phyloP scores from a whole-genome alignment of 192 early-diverging fungal species.

The Coemansia umbellata region DNA sequence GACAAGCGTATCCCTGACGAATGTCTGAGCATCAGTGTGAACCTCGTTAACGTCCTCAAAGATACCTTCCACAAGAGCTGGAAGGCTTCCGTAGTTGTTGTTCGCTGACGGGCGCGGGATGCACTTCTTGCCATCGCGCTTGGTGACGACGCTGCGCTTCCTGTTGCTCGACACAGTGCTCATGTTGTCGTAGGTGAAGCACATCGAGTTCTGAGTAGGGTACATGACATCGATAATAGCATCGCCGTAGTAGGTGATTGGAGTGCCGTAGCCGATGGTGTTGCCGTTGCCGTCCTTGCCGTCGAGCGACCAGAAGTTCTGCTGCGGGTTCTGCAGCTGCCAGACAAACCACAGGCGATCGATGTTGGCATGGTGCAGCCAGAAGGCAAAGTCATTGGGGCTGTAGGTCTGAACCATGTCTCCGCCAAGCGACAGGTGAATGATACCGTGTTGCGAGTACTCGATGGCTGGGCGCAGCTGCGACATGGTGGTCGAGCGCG shows the following conservation, averaged over 20 bases:
- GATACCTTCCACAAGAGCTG: conserved; percentile 32
- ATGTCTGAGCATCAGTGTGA: conserved; percentile 15
- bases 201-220: conserved; percentile 29
- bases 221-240: conserved; percentile 30
- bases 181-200: conserved; percentile 51
- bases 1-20: conserved; percentile 23
- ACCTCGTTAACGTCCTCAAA: conserved; percentile 31
- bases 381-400: conserved; percentile 54
- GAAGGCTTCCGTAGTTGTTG: background rate
- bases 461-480: conserved; percentile 46
- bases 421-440: conserved; percentile 47
- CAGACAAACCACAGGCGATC: conserved; percentile 52
- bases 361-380: conserved; percentile 53
- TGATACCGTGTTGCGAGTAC: conserved; percentile 38
- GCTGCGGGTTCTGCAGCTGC: conserved; percentile 44
- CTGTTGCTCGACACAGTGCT: conserved; percentile 4
- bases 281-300: conserved; percentile 20
- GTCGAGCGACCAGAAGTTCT: conserved; percentile 37
- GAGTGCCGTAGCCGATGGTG: conserved; percentile 7
- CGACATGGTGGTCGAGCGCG: conserved; percentile 33
- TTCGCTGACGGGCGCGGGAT: conserved; percentile 8
- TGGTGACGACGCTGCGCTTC: conserved; percentile 11
- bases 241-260: conserved; percentile 26
- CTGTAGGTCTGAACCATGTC: conserved; percentile 47
- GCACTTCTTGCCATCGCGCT: conserved; percentile 45